These are phyloP conservation scores for Sinapis alba DNA, from an alignment of 441 rosid genomes.

Conservation along the genomic window DNA sequence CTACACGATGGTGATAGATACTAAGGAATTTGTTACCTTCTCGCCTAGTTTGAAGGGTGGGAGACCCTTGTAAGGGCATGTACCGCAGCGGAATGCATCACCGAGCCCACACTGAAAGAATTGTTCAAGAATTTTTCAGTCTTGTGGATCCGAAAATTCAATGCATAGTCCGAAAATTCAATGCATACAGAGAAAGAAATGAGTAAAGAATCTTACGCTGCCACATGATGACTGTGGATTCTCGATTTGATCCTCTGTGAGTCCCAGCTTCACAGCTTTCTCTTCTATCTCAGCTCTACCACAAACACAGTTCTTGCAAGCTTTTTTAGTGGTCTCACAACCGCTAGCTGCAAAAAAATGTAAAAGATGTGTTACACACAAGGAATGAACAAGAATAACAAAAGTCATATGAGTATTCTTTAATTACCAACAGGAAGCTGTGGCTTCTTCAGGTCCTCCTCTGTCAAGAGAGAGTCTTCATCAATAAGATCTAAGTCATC, in stretches of 20 bases:
- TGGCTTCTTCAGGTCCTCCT: slow-evolving; percentile 89
- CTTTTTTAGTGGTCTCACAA: slow-evolving; percentile 89
- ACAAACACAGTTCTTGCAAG: slow-evolving; percentile 95
- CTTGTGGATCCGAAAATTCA: not conserved
- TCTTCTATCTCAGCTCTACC: slow-evolving; percentile 96
- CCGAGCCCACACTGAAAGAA: slow-evolving; percentile 83
- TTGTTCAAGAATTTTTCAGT: not conserved
- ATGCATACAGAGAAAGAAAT: not conserved
- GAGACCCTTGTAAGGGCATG: slow-evolving; percentile 95
- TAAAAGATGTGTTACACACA: not conserved
- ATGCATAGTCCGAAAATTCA: not conserved
- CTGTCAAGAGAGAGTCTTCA: slow-evolving; percentile 90
- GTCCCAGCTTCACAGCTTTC: slow-evolving; percentile 74
- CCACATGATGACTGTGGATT: slow-evolving; percentile 97
- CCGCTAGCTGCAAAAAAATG: slow-evolving; percentile 56
- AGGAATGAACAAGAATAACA: not conserved
- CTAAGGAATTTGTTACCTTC: slow-evolving; percentile 54
- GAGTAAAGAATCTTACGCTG: slow-evolving; percentile 54
- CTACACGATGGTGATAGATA: not conserved
- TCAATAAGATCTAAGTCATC: slow-evolving; percentile 86
- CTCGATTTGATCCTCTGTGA: slow-evolving; percentile 68
- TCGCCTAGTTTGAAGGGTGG: slow-evolving; percentile 87
- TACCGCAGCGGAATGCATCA: slow-evolving; percentile 92
- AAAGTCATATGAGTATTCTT: slow-evolving; percentile 11
- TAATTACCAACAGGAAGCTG: slow-evolving; percentile 63